Evolutionary conservation across 2,329 filamentous ascomycete species (phyloP).

Genomic region (Colletotrichum musicola): DNA sequence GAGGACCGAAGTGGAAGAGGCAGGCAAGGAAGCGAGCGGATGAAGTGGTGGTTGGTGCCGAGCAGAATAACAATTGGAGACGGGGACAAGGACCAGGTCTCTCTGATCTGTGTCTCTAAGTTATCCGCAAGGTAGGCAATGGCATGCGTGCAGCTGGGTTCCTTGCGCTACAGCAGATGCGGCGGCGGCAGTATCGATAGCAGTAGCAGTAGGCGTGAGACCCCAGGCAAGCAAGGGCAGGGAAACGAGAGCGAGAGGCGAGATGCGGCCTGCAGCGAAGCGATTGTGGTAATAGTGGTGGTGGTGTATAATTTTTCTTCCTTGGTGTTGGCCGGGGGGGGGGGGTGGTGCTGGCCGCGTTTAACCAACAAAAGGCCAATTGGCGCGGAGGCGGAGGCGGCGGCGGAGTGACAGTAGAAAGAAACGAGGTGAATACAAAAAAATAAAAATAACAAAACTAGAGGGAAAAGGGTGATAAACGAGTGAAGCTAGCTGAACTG

Average conservation of each 20-base stretch:
- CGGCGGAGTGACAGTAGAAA: slow-evolving; percentile 2
- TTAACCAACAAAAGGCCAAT: slow-evolving; percentile 5
- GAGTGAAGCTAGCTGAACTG: slow-evolving; percentile 15
- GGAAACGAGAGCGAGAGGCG: slow-evolving; percentile 27
- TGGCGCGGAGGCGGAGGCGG: not conserved
- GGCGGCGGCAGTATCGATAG: slow-evolving; percentile 12
- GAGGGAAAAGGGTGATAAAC: not conserved
- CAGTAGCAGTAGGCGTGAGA: slow-evolving; percentile 15
- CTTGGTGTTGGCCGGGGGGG: slow-evolving; percentile 17
- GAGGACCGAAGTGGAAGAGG: slow-evolving; percentile 28
- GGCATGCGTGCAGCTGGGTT: no score
- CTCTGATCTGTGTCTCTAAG: not conserved
- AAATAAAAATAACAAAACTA: not conserved
- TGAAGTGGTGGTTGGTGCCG: slow-evolving; percentile 30
- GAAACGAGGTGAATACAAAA: not conserved
- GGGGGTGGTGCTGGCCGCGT: slow-evolving; percentile 6
- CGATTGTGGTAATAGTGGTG: slow-evolving; percentile 23
- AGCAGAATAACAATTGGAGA: slow-evolving; percentile 7
- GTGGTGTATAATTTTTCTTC: slow-evolving; percentile 4
- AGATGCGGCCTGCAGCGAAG: slow-evolving; percentile 27
- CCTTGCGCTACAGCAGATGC: slow-evolving; percentile 21
- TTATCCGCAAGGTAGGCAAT: slow-evolving; percentile 10
- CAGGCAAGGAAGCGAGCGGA: slow-evolving; percentile 19
- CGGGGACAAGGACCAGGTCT: not conserved
- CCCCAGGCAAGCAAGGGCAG: slow-evolving; percentile 27